These are phyloP conservation scores for Colletotrichum lindemuthianum DNA, from an alignment of 2,329 filamentous ascomycete genomes.

Conservation along the genomic window DNA sequence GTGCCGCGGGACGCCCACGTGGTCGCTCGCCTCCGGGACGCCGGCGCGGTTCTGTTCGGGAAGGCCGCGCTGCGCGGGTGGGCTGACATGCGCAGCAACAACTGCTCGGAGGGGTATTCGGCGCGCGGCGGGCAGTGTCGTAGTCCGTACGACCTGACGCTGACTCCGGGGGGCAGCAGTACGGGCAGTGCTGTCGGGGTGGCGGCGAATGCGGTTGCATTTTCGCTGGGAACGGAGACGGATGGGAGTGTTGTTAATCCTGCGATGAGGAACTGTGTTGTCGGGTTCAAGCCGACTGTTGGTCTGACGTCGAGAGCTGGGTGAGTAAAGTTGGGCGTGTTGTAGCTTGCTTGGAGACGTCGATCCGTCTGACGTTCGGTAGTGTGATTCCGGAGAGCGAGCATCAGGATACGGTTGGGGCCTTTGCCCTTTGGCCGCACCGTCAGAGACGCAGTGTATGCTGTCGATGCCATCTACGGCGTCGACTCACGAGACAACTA, in stretches of 20 bases:
- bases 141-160: slow-evolving; percentile 74
- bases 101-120: slow-evolving; percentile 76
- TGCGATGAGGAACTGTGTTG: slow-evolving; percentile 73
- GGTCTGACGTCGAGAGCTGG: slow-evolving; percentile 73
- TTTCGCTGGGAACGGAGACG: slow-evolving; percentile 78
- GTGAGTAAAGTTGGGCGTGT: slow-evolving; percentile 16
- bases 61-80: slow-evolving; percentile 79
- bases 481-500: slow-evolving; percentile 72
- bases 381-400: slow-evolving; percentile 71
- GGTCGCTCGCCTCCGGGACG: slow-evolving; percentile 67
- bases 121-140: slow-evolving; percentile 71
- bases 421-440: slow-evolving; percentile 73
- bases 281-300: slow-evolving; percentile 81
- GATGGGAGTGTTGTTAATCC: slow-evolving; percentile 79
- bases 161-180: slow-evolving; percentile 75
- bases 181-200: slow-evolving; percentile 74
- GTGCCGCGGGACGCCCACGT: slow-evolving; percentile 76
- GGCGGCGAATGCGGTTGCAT: slow-evolving; percentile 68
- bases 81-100: slow-evolving; percentile 76
- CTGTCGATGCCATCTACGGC: slow-evolving; percentile 75
- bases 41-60: slow-evolving; percentile 76
- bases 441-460: slow-evolving; percentile 74
- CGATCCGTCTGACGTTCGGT: neutral
- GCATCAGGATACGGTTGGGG: slow-evolving; percentile 76
- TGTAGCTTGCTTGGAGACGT: too few species aligned